These are phyloP conservation scores for Microcos paniculata DNA, from an alignment of 345 rosid species.

Conservation along the genomic window DNA sequence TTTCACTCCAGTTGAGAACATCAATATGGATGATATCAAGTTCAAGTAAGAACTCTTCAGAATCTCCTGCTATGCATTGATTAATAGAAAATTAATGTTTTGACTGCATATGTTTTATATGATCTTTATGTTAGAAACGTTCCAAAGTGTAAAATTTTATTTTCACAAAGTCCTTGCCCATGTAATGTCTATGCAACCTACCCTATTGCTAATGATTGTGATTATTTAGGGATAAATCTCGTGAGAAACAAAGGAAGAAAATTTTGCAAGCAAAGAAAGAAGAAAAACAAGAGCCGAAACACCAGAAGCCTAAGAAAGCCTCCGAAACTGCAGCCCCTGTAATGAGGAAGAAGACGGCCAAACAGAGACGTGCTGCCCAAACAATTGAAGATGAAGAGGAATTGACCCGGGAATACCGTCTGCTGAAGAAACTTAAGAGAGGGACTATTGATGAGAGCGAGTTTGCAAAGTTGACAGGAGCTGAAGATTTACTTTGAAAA, in stretches of 20 bases:
- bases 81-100: neutral
- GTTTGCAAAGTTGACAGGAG: constrained; percentile 65
- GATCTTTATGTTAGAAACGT: neutral
- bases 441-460: constrained; percentile 74
- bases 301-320: constrained; percentile 42
- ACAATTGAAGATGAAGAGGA: constrained; percentile 75
- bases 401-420: constrained; percentile 60
- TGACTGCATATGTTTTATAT: neutral
- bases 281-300: constrained; percentile 38
- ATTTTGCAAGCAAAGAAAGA: constrained; percentile 65
- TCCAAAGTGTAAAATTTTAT: constrained; percentile 4
- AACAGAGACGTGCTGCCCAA: constrained; percentile 78
- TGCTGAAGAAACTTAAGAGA: constrained; percentile 61
- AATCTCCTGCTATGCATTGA: neutral
- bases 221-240: constrained; percentile 64
- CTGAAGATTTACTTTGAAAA: constrained; percentile 60
- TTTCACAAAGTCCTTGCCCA: neutral
- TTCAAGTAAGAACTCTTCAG: constrained; percentile 53
- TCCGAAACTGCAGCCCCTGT: constrained; percentile 24
- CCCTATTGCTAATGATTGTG: constrained; percentile 15
- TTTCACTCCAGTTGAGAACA: constrained; percentile 59
- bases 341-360: constrained; percentile 69
- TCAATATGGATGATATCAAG: constrained; percentile 71
- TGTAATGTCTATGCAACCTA: neutral
- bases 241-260: constrained; percentile 83